Evolutionary conservation across 2,329 filamentous ascomycete species (phyloP), one percentile per base, ranked within the genome.

Genomic region (Paecilomyces sp.): DNA sequence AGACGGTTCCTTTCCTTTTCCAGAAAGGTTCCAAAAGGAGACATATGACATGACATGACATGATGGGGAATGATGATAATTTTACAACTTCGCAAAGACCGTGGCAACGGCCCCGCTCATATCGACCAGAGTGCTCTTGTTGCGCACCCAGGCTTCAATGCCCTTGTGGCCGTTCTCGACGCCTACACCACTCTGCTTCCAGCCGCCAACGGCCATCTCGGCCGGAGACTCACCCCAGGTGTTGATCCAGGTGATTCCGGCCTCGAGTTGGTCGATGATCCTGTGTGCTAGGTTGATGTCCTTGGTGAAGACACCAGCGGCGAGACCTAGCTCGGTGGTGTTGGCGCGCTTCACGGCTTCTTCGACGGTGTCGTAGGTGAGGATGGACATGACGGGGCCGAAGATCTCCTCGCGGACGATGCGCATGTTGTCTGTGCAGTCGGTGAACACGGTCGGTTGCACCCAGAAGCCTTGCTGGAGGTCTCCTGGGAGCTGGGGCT

Each of bases 221-320:
- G 92, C 90, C 0, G 91, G 91, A 55, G 84, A 88, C 78, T 96
- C 91, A n/a, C 92, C 91, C 92, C 92, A 96, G 0, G 90, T 92
- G 73, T 96, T 96, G 57, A 96, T 82, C 91, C 91, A 96, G 1
- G 90, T 95, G 68, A 96, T 96, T 34, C 91, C 91, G 0, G 91
- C 91, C 70, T 95, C 83, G 4, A 96, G 78, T 68, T 85, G 81
- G 25, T 83, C 81, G 51, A 93, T 81, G 0, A 93, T 83, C 52
- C 83, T 79, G 68, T 96, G 90, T 58, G 89, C 91, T 55, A 82
- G 71, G 66, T 90, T 88, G 57, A 96, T 74, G 65, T 95, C 85
- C 60, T 83, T 84, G 0, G 90, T 90, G 66, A 95, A 93, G 1
- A 96, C 89, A 22, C 91, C 91, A 0, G 91, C 92, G 0, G 91